Base-by-base conservation (phyloP, 164 flowering plant species). In the Dillenia suffruticosa region DNA sequence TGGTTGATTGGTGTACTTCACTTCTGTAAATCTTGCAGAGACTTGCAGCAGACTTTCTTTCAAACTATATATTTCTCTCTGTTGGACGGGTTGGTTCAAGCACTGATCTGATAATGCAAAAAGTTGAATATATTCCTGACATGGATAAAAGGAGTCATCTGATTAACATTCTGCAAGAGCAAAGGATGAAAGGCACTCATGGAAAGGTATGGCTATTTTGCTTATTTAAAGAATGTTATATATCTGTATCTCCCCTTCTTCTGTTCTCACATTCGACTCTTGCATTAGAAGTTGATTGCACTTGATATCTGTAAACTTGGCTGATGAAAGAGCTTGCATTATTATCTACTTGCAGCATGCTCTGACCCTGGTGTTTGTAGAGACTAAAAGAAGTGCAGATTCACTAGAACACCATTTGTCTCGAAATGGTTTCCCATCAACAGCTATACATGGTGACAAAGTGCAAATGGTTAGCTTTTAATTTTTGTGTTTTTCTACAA, bases 81-180 rank as follows among this genome's bases (percentile, higher is more conserved):
- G 88, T 81, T 69, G 86, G 88, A 59, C 75, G 76, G 65, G 86
- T 81, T 57, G 88, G 88, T 12, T 84, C 88, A 13, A 79, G 88
- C 65, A 82, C 84, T 9, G 79, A 80, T 49, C 70, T 84, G 10
- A 84, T 84, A 56, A 46, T 49, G 14, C 88, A 84, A 62, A 80
- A 68, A 60, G 82, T 84, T 68, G 81, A 84, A 43, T 75, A 65
- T 71, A 86, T 84, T 19, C 68, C 64, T 12, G 86, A 81, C 8
- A 59, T 62, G 63, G 80, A 84, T 57, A 84, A 84, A 63, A 73
- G 78, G 56, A 62, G 70, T 48, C 61, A 72, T 67, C 63, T 83
- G 56, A 72, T 74, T 74, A 71, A 76, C 65, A 68, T 83, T 51
- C 88, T 83, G 62, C 64, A 57, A 58, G 54, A 64, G 32, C 79